phyloP scores from a whole-genome alignment of 108 stramenopile species.

The Cyclotella atomus region DNA sequence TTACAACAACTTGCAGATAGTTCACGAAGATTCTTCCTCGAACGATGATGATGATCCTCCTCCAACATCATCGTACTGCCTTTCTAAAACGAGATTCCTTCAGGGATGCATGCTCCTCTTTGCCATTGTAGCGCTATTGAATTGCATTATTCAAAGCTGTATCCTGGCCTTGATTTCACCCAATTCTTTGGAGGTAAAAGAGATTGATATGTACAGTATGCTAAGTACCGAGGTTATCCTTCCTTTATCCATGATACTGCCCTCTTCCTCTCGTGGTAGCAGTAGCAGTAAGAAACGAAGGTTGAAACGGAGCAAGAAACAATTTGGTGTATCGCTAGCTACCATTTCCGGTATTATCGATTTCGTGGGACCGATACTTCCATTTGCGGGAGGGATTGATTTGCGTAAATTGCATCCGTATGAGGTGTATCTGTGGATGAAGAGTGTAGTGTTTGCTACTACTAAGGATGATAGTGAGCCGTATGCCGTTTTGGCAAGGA shows the following conservation, averaged over 20 bases:
- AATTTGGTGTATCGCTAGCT: slow-evolving; percentile 24
- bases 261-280: not conserved
- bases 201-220: slow-evolving; percentile 86
- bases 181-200: not conserved
- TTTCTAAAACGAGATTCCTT: not conserved
- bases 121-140: slow-evolving; percentile 10
- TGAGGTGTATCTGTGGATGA: slow-evolving; percentile 8
- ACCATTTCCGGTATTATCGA: slow-evolving; percentile 56
- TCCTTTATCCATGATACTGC: slow-evolving; percentile 4
- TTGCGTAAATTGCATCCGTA: slow-evolving; percentile 26
- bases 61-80: not conserved
- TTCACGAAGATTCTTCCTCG: too few relatives aligned
- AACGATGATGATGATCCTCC: too few relatives aligned
- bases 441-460: not conserved
- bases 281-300: too few relatives aligned
- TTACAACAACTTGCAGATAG: slow-evolving; percentile 5
- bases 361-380: slow-evolving; percentile 58
- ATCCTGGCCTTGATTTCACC: not conserved
- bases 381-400: slow-evolving; percentile 66
- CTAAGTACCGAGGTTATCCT: slow-evolving; percentile 73
- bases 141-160: not conserved
- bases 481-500: too few relatives aligned
- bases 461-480: not conserved
- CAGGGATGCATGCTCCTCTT: slow-evolving; percentile 14
- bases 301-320: too few relatives aligned